Evolutionary conservation across 352 stramenopile genomes (phyloP), one percentile per base, ranked within the genome.

Genomic region (Phytopythium delawarense): DNA sequence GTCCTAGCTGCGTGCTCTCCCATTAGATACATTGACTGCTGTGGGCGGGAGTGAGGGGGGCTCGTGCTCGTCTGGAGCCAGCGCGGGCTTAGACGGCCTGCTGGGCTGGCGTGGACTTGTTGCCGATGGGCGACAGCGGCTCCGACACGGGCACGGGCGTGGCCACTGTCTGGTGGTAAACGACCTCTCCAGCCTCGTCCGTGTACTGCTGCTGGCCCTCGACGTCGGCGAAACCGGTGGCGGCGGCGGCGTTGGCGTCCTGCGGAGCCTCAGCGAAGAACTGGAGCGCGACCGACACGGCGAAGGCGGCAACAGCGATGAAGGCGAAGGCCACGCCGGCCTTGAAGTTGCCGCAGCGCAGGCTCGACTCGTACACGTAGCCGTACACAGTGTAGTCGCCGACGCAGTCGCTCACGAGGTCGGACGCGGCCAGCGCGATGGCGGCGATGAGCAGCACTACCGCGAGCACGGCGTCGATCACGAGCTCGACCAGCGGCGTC

Each of bases 261-360:
- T 37, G 23, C 13, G 23, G 48, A 2, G 23, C 12, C 7, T 9
- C 66, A 52, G 16, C 52, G 1, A 76, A 35, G 69, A 79, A 78
- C 63, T 76, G 81, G 60, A 83, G 53, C 32, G 67, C 67, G 28
- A 85, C 40, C 18, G 65, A 68, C 55, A 71, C 52, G 44, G 77
- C 37, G 50, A 81, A 65, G 56, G 75, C 44, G 11, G 49, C 70
- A 46, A 76, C 71, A 0, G 70, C 69, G 34, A 89, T 16, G 62
- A 84, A 81, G 32, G 71, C 64, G 60, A 82, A 80, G 37, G 63
- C 71, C 23, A 68, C 65, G 16, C 66, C 72, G 25, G 66, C 61
- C 39, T 57, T 78, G 49, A 84, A 52, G 70, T 70, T 79, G 60
- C 67, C 60, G 57, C 76, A 84, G 7, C 39, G 50, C 7, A 84